Base-by-base conservation (phyloP, 345 rosid species). In the Eucalyptus leucophloia region DNA sequence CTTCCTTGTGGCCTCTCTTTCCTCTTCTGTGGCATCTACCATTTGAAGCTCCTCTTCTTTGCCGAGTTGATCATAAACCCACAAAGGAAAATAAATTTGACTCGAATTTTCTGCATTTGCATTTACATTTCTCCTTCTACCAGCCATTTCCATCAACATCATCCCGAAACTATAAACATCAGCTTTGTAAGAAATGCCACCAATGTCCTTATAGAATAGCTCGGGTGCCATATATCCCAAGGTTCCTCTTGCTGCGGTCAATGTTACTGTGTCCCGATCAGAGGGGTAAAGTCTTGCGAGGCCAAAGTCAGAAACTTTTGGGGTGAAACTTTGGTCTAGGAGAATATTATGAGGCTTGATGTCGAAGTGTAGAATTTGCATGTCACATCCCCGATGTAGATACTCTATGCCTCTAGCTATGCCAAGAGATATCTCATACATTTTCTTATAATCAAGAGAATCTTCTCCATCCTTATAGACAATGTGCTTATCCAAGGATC, bases 221-320 rank as follows among this genome's bases (percentile, higher is more conserved):
- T 56, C 62, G 1, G 30, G 62, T 0, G 65, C 65, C 65, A 58
- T 58, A 58, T 58, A 58, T 58, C 65, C 65, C 6, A 58, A 58
- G 65, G 65, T 58, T 58, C 65, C 65, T 24, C 65, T 58, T 10
- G n/a, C n/a, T 58, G n/a, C 14, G 0, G 65, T 24, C n/a, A 58
- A 24, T 5, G n/a, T 24, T 58, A 58, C 0, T 24, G 6, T 58
- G 6, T 2, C 0, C 0, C 13, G n/a, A 58, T 58, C 1, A 0
- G 65, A 2, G 65, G 65, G 30, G 6, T 24, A 58, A 58, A 58
- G 65, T 58, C 65, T 58, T 58, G 65, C 65, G 0, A 58, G 13
- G 0, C 65, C 65, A 58, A 58, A 58, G 14, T 58, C n/a, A 12
- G 65, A 58, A 58, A 58, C 6, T 58, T 58, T 58, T 1, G 65